Percentiles rank a stretch among this genome's conserved stretches.
Conservation (phyloP, 2,329 filamentous ascomycete species). For the Cadophora sp. region DNA sequence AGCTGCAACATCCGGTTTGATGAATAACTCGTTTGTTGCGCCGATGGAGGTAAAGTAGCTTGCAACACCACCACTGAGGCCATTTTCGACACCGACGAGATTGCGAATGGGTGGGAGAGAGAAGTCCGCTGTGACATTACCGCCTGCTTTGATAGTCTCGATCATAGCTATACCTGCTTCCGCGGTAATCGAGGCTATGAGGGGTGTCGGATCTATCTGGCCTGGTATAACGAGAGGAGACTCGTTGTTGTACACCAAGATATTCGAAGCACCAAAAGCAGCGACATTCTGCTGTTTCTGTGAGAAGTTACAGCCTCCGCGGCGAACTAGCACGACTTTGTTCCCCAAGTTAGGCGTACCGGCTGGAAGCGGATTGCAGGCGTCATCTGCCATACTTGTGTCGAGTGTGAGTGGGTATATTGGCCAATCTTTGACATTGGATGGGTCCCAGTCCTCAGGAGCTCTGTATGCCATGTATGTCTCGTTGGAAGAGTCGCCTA, state of each 20-base stretch:
- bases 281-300: not conserved
- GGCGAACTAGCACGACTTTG: not conserved
- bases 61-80: not conserved
- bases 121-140: not conserved
- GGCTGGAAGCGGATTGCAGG: not conserved
- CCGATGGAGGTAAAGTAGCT: not conserved
- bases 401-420: not conserved
- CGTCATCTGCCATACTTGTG: not conserved
- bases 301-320: not conserved
- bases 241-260: not conserved
- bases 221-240: not conserved
- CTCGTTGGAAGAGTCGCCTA: not conserved
- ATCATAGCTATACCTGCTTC: not conserved
- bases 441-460: not conserved
- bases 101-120: not conserved
- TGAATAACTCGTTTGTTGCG: not conserved
- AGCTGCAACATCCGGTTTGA: not conserved
- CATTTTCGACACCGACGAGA: not conserved
- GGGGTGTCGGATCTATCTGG: not conserved
- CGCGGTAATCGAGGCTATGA: not conserved
- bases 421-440: not conserved
- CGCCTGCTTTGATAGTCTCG: not conserved
- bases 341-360: not conserved
- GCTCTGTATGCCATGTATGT: not conserved
- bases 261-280: not conserved